A percentile compares a stretch with the other conserved stretches of the same genome.
phyloP scores from a whole-genome alignment of 2,329 filamentous ascomycete genomes.

The Neofusicoccum laricinum region DNA sequence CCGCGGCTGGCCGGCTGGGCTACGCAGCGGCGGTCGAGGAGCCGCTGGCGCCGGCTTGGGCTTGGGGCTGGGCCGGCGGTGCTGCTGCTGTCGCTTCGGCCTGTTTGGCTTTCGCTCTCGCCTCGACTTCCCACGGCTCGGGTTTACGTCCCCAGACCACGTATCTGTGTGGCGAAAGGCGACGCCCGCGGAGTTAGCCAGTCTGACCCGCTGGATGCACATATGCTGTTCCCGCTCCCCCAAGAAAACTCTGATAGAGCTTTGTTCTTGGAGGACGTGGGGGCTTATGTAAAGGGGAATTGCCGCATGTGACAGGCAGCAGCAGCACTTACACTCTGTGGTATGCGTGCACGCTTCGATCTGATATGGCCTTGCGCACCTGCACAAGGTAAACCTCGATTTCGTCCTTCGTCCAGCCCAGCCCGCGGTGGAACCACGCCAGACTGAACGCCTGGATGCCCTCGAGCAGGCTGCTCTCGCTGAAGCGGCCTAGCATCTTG shows the following conservation, averaged over 20 bases:
- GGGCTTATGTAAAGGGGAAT: neutral
- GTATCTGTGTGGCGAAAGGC: slow-evolving; percentile 10
- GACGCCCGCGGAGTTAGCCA: slow-evolving; percentile 15
- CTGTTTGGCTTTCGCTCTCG: neutral
- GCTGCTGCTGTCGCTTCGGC: neutral
- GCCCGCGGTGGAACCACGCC: slow-evolving; percentile 40
- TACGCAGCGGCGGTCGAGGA: neutral
- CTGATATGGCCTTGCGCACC: slow-evolving; percentile 38
- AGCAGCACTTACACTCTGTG: slow-evolving; percentile 39
- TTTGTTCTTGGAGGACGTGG: neutral
- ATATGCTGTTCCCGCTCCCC: neutral
- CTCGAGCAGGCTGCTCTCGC: slow-evolving; percentile 45
- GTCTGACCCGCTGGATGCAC: slow-evolving; percentile 1
- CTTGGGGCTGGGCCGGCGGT: neutral
- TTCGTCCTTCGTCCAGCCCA: slow-evolving; percentile 44
- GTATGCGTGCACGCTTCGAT: slow-evolving; percentile 41
- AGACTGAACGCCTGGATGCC: slow-evolving; percentile 45
- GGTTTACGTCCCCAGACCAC: slow-evolving; percentile 20
- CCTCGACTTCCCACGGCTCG: slow-evolving; percentile 4
- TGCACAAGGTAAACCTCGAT: slow-evolving; percentile 45
- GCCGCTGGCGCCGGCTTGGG: neutral
- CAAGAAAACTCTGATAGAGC: neutral
- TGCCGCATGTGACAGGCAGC: neutral
- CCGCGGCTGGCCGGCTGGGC: no score
- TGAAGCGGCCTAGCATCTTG: slow-evolving; percentile 50